Evolutionary conservation across 352 stramenopile genomes (phyloP), one percentile per base, ranked within the genome.

Genomic region (Phytophthora vignae): DNA sequence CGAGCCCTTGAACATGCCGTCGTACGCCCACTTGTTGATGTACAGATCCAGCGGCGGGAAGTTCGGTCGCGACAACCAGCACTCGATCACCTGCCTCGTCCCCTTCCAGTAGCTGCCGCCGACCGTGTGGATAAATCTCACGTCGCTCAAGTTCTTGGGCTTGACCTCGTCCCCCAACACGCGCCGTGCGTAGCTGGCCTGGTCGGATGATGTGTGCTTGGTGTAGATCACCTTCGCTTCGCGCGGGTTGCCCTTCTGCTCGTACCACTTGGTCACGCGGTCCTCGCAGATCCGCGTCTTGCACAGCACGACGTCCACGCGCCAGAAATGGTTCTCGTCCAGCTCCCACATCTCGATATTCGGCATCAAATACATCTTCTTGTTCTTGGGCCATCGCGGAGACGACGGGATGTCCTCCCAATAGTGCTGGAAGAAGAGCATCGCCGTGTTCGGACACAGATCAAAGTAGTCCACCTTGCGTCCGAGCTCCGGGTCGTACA

Each of bases 331-430:
- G 12, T 21, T 71, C 38, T 80, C 64, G 10, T 76, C 63, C 11
- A 88, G 66, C 21, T 88, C 81, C 71, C 80, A 80, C 81, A 86
- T 88, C 65, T 86, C 76, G 25, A 83, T 79, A 55, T 83, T 83
- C 0, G 70, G 73, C 76, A 83, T 83, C 21, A 83, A 17, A 17
- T 77, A 87, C 67, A 87, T 66, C 11, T 76, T 73, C 65, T 85
- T 87, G 1, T 72, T 44, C 58, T 64, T 61, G 10, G 79, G 77
- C 74, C 79, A 87, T 4, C 60, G 50, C 12, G 56, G 25, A 1
- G 57, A 71, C 14, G 63, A 64, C 17, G 72, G 74, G 11, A 85
- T 55, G 27, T 78, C 73, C 36, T 81, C 68, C 77, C 77, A 85
- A 19, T 87, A 85, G 49, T 87, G 80, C 48, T 87, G 79, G 60